Conservation (phyloP, 257 asterid species). For the Plantago ovata region DNA sequence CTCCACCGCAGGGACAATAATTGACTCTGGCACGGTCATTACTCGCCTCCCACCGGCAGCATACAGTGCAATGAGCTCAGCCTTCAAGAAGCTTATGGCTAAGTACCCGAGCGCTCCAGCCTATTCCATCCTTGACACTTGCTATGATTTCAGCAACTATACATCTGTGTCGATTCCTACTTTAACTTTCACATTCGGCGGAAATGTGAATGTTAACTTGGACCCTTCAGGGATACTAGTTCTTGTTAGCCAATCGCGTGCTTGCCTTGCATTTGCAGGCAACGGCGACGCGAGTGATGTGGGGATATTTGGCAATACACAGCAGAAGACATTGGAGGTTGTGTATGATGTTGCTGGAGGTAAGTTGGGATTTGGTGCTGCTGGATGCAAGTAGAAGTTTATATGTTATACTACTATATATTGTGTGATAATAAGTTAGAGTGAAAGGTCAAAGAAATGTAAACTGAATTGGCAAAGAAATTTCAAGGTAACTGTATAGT, state of each 20-base stretch:
- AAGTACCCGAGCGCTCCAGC: conserved; percentile 47
- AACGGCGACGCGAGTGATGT: conserved; percentile 27
- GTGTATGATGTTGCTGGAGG: conserved; percentile 73
- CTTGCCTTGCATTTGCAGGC: conserved; percentile 69
- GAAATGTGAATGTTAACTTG: conserved; percentile 42
- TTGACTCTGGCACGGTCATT: conserved; percentile 82
- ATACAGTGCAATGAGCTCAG: conserved; percentile 38
- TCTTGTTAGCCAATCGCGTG: conserved; percentile 8
- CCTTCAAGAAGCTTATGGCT: conserved; percentile 45
- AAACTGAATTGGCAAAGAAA: too few species aligned
- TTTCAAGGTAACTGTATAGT: too few species aligned
- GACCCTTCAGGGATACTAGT: conserved; percentile 33
- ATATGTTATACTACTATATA: too few species aligned
- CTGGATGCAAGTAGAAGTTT: conserved; percentile 54
- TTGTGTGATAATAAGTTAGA: too few species aligned
- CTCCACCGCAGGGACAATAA: conserved; percentile 40
- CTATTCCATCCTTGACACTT: conserved; percentile 54
- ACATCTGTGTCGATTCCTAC: conserved; percentile 35
- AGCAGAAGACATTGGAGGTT: conserved; percentile 65
- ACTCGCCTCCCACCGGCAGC: conserved; percentile 60
- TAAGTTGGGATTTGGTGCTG: conserved; percentile 59
- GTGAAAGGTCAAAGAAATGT: too few species aligned
- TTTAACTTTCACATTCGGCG: conserved; percentile 43
- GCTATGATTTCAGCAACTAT: conserved; percentile 45
- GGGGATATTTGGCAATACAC: conserved; percentile 61